These are phyloP conservation scores for Diversispora epigaea DNA, from an alignment of 192 early-diverging fungal species.

Conservation along the genomic window DNA sequence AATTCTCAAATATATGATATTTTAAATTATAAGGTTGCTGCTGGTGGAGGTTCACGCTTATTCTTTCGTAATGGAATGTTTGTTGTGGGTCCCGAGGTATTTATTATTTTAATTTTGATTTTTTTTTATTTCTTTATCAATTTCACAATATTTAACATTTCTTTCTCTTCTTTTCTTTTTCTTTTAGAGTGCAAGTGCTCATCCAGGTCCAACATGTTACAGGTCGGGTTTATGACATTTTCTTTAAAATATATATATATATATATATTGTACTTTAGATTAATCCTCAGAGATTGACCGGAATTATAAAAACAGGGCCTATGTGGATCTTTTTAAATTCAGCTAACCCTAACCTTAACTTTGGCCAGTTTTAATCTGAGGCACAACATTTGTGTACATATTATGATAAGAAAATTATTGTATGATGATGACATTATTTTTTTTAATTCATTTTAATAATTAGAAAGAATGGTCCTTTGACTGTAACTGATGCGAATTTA, in stretches of 20 bases:
- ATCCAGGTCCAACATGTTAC: slow-evolving; percentile 97
- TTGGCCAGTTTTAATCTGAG: no score
- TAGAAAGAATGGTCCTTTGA: slow-evolving; percentile 86
- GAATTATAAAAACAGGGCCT: no score
- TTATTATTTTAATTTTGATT: slow-evolving; percentile 1
- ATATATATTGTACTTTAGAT: no score
- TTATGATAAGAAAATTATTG: no score
- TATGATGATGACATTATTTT: neutral
- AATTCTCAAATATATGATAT: neutral
- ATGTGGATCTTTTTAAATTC: no score
- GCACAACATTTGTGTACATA: no score
- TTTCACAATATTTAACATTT: neutral
- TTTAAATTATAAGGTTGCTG: slow-evolving; percentile 59
- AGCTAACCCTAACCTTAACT: no score
- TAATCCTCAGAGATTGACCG: no score
- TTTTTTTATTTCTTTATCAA: no score
- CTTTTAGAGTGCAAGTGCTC: slow-evolving; percentile 76
- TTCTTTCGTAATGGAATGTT: slow-evolving; percentile 94
- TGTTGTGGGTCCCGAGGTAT: slow-evolving; percentile 83
- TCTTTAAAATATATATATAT: neutral
- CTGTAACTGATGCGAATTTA: slow-evolving; percentile 95
- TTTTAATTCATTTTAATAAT: neutral
- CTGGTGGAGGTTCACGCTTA: slow-evolving; percentile 90
- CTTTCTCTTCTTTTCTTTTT: neutral
- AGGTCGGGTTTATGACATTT: slow-evolving; percentile 35